Base-by-base conservation (phyloP, 805 yeast species). In the Candida michaelii region DNA sequence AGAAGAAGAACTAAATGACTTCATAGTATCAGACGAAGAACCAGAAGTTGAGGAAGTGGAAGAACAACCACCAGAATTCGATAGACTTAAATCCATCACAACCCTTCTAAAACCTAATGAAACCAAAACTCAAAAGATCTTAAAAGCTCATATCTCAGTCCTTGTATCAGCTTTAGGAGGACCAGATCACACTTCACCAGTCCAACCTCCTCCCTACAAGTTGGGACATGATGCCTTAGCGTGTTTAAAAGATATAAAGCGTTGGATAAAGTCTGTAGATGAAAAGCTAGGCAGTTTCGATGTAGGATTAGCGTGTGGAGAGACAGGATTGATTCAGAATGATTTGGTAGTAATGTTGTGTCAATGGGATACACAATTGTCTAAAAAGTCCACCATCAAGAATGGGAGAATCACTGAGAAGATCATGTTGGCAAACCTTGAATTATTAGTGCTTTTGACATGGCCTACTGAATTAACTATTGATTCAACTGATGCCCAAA, bases 91-190 rank as follows among this genome's bases (percentile, higher is more conserved):
- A 27, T 41, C 45, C 13, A 38, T 69, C 43, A 54, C 63, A 7
- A 39, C 57, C 3, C 38, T 51, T 2, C 46, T 63, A 21, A 59
- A 55, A 30, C 66, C 70, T 13, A 61, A 64, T 35, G 68, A 65
- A 46, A 49, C 66, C 14, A 59, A 50, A 40, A 54, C 72, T 2
- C 67, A 67, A 36, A 66, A 66, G 45, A 54, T 80, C 12, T 61
- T 83, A 30, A 74, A 76, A 48, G 87, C 93, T 0, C 89, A 88
- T 60, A 83, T 91, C 24, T 77, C 90, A 11, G 80, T 87, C 32
- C 71, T 90, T 30, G 88, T 89, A 3, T 79, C 96, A 3, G 96
- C 98, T 0, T 72, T 91, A 2, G 99, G 99, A 41, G 98, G 97
- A 1, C 77, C 83, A 0, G 97, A 90, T 62, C 78, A 83, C 36